A percentile compares a stretch with the other conserved stretches of the same genome.
Conservation (phyloP, 768 basidiomycete species). For the Naganishia friedmannii region DNA sequence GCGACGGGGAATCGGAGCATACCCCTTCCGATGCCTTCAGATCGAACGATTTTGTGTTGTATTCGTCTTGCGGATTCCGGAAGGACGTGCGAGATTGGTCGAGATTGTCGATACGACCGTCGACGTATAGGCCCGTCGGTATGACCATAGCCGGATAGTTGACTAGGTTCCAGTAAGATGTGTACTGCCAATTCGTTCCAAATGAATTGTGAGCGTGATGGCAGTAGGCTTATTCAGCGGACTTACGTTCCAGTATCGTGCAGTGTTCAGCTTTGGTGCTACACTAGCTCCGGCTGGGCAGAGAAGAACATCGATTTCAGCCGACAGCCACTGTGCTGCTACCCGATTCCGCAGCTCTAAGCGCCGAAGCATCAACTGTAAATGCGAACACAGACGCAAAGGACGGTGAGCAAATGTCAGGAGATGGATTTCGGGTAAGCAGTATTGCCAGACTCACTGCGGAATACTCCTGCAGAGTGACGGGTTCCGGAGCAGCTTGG, state of each 20-base stretch:
- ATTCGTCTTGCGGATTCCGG: not conserved
- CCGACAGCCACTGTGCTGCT: not conserved
- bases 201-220: not conserved
- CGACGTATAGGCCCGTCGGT: constrained; percentile 5
- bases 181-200: not conserved
- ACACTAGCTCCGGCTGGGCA: constrained; percentile 9
- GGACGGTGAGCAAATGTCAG: too few relatives aligned
- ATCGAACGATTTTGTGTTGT: not conserved
- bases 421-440: too few relatives aligned
- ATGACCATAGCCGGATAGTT: constrained; percentile 2
- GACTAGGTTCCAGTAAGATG: constrained; percentile 7
- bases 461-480: constrained; percentile 1
- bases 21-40: not conserved
- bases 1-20: not conserved
- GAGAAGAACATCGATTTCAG: not conserved
- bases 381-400: too few relatives aligned
- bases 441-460: not conserved
- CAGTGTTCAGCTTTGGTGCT: constrained; percentile 5
- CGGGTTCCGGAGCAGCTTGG: not conserved
- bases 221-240: not conserved
- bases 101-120: not conserved
- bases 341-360: not conserved
- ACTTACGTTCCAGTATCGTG: constrained; percentile 8
- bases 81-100: not conserved
- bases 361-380: not conserved